phyloP scores from a whole-genome alignment of 2,329 filamentous ascomycete species.

The Westerdykella aurantiaca region DNA sequence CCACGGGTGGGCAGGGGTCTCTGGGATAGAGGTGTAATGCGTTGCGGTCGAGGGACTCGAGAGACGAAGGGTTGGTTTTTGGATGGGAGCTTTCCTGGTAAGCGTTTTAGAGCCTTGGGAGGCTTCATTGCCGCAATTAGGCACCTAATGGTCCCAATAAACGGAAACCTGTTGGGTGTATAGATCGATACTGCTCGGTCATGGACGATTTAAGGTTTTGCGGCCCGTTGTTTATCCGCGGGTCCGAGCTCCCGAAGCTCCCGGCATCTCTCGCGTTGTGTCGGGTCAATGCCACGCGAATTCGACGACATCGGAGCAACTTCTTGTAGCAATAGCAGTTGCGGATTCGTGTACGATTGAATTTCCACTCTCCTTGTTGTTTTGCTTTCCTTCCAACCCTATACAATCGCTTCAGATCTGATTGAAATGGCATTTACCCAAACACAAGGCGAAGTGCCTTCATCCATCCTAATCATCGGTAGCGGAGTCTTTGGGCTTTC shows the following conservation, averaged over 20 bases:
- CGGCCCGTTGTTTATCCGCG: not conserved
- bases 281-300: not conserved
- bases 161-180: constrained; percentile 1
- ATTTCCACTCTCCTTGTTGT: not conserved
- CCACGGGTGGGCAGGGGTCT: constrained; percentile 7
- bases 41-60: not conserved
- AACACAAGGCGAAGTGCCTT: constrained; percentile 22
- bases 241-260: not conserved
- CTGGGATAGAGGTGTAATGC: not conserved
- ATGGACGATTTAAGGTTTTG: not conserved
- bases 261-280: not conserved
- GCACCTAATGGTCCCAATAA: not conserved
- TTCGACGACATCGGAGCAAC: not conserved
- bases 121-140: constrained; percentile 25
- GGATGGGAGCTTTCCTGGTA: constrained; percentile 9
- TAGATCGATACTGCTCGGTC: not conserved
- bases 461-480: constrained; percentile 46
- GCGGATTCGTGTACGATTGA: not conserved
- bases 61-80: not conserved
- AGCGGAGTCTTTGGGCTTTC: constrained; percentile 55
- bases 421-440: not conserved
- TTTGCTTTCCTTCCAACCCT: constrained; percentile 1
- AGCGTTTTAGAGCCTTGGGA: constrained; percentile 21
- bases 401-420: not conserved
- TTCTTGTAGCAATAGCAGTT: not conserved